Evolutionary conservation across 2,329 filamentous ascomycete species (phyloP), one percentile per base, ranked within the genome.

Genomic region (Mycosphaerella sp.): DNA sequence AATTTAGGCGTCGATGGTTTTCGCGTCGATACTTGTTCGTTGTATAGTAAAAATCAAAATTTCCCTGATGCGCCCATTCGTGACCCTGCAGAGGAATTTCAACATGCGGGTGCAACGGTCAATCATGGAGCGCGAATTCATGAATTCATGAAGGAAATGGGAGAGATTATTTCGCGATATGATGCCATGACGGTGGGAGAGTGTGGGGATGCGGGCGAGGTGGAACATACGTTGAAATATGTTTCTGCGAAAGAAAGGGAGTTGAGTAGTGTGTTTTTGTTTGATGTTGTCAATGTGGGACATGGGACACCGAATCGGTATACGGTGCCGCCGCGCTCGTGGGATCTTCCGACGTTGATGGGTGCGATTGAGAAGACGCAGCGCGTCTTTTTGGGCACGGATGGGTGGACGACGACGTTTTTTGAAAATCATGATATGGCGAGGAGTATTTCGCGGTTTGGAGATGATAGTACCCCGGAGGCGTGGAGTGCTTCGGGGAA

Each of bases 191-290:
- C 73, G 53, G 75, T 78, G 1, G 76, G 76, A 10, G 76, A 78
- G 67, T 77, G 77, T 47, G 53, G 54, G 7, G 73, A 73, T 72
- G 17, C 75, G 53, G 64, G 68, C 72, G 6, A 74, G 76, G 10
- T 34, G 21, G 40, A 29, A n/a, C 14, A 17, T 17, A 51, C 55
- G 21, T 26, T 50, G 5, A 29, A 71, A 11, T 74, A 73, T 4
- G 81, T 86, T 2, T 74, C 74, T 3, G 75, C 73, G 38, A 39
- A 54, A 11, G 74, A 79, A 10, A 74, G 76, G 32, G 82, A 86
- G 64, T 69, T 87, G 43, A 83, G 80, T 65, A 86, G 87, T 82
- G 83, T 87, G 48, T 86, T 87, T 68, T 79, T 85, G 60, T 87
- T 87, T 64, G 83, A 87, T 52, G 72, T 80, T 17, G 73, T 80